These are phyloP conservation scores for Naganishia vaughanmartiniae DNA, from an alignment of 768 basidiomycete species.

Conservation along the genomic window DNA sequence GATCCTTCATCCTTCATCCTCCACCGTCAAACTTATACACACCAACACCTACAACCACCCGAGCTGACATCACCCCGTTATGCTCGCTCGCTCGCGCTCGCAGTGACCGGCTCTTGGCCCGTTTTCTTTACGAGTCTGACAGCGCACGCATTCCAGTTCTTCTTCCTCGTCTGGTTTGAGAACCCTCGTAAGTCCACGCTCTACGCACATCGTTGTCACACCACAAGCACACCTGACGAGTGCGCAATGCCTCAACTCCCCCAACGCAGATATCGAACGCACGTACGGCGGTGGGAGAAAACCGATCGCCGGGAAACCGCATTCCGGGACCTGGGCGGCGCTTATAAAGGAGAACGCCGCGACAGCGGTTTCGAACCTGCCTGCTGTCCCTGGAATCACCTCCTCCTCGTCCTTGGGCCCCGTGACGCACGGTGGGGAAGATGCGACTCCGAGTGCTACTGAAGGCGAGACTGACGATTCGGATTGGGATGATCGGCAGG, in stretches of 20 bases:
- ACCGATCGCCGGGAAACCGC: conserved; percentile 61
- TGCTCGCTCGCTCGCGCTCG: background rate
- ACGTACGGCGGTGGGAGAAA: conserved; percentile 84
- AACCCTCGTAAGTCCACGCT: conserved; percentile 81
- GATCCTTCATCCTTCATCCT: too few species aligned
- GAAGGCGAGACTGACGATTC: conserved; percentile 40
- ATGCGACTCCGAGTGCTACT: conserved; percentile 45
- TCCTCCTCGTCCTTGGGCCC: too few species aligned
- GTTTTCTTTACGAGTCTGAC: conserved; percentile 91
- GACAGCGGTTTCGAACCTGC: conserved; percentile 4
- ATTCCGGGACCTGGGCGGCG: background rate
- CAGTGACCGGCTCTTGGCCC: conserved; percentile 50
- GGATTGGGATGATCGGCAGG: conserved; percentile 21
- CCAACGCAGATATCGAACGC: conserved; percentile 86
- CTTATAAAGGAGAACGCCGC: conserved; percentile 9
- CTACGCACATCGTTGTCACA: background rate
- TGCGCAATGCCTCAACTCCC: background rate
- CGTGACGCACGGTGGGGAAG: conserved; percentile 11
- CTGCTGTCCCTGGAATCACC: background rate
- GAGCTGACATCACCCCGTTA: too few species aligned
- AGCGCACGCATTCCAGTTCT: conserved; percentile 93
- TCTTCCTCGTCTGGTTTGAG: conserved; percentile 91
- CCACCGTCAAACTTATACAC: too few species aligned
- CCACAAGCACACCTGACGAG: background rate
- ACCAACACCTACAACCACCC: too few species aligned